Evolutionary conservation across 1,284 basidiomycete genomes (phyloP).

Genomic region (Cryptococcus neoformans): DNA sequence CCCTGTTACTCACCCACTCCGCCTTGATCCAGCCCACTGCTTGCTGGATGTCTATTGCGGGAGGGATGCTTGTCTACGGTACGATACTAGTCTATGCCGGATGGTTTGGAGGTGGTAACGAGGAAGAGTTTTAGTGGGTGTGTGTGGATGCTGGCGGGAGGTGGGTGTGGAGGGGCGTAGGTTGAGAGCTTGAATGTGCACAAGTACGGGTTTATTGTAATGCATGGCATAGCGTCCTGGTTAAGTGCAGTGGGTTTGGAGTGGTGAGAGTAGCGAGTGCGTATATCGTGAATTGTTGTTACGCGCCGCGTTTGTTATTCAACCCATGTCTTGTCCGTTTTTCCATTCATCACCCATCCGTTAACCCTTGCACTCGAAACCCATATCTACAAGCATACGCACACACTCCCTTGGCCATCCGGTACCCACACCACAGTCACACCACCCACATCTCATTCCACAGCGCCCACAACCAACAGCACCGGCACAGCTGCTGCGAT

Average conservation of each 20-base stretch:
- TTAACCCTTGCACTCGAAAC: no score
- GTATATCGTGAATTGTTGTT: no score
- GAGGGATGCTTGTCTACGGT: conserved; percentile 91
- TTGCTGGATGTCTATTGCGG: conserved; percentile 89
- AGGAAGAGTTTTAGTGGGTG: conserved; percentile 39
- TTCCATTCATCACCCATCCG: no score
- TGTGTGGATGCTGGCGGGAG: not conserved
- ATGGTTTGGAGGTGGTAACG: conserved; percentile 57
- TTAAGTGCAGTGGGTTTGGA: not conserved
- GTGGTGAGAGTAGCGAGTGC: no score
- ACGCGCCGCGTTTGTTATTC: no score
- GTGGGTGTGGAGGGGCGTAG: not conserved
- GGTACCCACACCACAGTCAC: no score
- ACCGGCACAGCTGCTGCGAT: no score
- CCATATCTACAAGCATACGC: no score
- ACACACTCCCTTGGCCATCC: no score
- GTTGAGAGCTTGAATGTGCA: not conserved
- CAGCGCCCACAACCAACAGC: no score
- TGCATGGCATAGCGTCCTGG: not conserved
- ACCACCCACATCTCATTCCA: no score
- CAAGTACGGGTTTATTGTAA: not conserved
- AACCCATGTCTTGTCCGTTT: no score
- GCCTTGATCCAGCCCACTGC: conserved; percentile 81
- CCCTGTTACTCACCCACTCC: conserved; percentile 87
- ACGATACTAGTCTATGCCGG: conserved; percentile 87